Percentiles rank a stretch among this genome's conserved stretches.
phyloP scores from a whole-genome alignment of 2,329 filamentous ascomycete species.

The Cladosporium velox region DNA sequence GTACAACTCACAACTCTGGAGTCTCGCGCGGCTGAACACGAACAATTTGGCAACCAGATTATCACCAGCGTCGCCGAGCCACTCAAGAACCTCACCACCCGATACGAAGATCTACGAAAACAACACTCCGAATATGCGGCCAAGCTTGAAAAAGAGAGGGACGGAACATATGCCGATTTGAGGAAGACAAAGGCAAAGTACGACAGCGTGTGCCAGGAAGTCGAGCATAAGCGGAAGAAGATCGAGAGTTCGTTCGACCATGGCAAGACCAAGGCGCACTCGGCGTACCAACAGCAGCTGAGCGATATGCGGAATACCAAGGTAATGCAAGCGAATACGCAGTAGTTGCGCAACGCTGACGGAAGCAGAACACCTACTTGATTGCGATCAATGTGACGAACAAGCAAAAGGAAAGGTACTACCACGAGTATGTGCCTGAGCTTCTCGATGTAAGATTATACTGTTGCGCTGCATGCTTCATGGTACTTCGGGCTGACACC shows the following conservation, averaged over 20 bases:
- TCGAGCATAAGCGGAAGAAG: constrained; percentile 93
- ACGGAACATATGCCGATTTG: constrained; percentile 78
- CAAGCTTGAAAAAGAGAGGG: constrained; percentile 87
- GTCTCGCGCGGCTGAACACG: constrained; percentile 83
- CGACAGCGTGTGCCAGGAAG: constrained; percentile 87
- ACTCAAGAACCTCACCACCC: constrained; percentile 69
- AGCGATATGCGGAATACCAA: constrained; percentile 97
- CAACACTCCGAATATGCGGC: constrained; percentile 84
- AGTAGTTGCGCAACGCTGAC: not conserved
- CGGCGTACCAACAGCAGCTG: constrained; percentile 87
- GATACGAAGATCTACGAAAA: constrained; percentile 91
- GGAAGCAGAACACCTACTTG: constrained; percentile 78
- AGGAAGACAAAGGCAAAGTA: constrained; percentile 93
- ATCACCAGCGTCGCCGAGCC: constrained; percentile 82
- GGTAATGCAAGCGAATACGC: constrained; percentile 48
- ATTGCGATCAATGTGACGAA: constrained; percentile 97
- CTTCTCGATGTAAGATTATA: constrained; percentile 71
- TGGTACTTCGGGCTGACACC: not conserved
- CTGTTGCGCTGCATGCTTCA: not conserved
- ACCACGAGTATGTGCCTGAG: constrained; percentile 94
- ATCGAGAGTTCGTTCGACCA: constrained; percentile 87
- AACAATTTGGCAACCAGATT: constrained; percentile 77
- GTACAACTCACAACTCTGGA: constrained; percentile 91
- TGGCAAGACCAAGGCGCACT: constrained; percentile 83
- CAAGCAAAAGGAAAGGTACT: constrained; percentile 96